Evolutionary conservation across 345 rosid species (phyloP), one percentile per base, ranked within the genome.

Genomic region (Geranium brycei): DNA sequence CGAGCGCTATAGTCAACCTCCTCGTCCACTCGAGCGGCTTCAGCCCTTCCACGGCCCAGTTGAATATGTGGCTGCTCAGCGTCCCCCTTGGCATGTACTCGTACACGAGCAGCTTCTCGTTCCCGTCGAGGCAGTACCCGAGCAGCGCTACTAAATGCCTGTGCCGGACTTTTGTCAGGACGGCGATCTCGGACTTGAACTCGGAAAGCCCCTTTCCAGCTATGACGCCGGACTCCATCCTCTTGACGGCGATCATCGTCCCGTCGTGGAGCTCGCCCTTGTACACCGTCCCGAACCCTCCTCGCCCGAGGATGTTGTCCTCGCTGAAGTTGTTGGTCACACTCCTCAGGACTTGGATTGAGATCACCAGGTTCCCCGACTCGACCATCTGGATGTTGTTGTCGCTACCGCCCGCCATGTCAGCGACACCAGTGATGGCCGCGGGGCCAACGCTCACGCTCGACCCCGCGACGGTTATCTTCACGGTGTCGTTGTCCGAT

Each of bases 31-130:
- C 87, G 28, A 88, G 76, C 18, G 97, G 91, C 17, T 81, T 72
- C 62, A 82, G 62, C 4, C 83, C 88, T 76, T 82, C 85, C 31
- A 77, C 79, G 32, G 84, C 72, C 93, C 97, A 86, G 17, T 83
- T 75, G 56, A 91, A 88, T 23, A 91, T 72, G 67, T 76, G 79
- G 62, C 74, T 75, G 60, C 91, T 83, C 28, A 91, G 79, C 4
- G 97, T 86, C 40, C 97, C 97, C 63, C 81, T 95, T 57, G 95
- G 92, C 97, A 86, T 84, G 68, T 81, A 86, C 68, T 91, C 95
- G 57, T 91, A 91, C 0, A 91, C 92, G 15, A 91, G 91, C 64
- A 88, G 86, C 74, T 80, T 91, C 81, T 91, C 97, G 31, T 85
- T 85, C 69, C 91, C 97, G n/a, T 91, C 97, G 66, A 91, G 71